phyloP scores from a whole-genome alignment of 805 yeast genomes.

The Lachancea nothofagi region DNA sequence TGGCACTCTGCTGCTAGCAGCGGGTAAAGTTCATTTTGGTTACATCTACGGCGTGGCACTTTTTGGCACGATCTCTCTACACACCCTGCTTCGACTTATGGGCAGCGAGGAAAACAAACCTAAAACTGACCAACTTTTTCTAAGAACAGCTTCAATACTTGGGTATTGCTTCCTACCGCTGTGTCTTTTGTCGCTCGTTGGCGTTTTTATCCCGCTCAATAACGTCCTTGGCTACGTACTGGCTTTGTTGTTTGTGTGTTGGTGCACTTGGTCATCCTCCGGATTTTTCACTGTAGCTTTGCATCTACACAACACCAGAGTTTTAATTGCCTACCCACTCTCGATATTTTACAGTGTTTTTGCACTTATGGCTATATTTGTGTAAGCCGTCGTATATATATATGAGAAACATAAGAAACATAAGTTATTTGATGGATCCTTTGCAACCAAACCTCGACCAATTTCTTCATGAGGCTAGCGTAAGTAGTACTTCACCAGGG shows the following conservation, averaged over 20 bases:
- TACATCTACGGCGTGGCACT: conserved; percentile 94
- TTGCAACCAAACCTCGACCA: too few relatives aligned
- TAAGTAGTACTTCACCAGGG: too few relatives aligned
- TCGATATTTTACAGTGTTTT: conserved; percentile 88
- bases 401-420: not conserved
- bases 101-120: conserved; percentile 42
- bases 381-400: conserved; percentile 17
- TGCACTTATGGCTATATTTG: conserved; percentile 93
- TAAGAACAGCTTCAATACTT: conserved; percentile 80
- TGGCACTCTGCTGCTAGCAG: conserved; percentile 72
- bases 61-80: conserved; percentile 82
- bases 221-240: conserved; percentile 66
- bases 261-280: conserved; percentile 93
- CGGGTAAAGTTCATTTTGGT: conserved; percentile 95
- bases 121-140: conserved; percentile 34
- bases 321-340: conserved; percentile 88
- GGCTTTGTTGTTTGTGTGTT: conserved; percentile 61
- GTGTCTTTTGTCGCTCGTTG: conserved; percentile 50
- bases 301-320: conserved; percentile 77
- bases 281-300: conserved; percentile 87
- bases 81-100: conserved; percentile 82
- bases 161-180: conserved; percentile 93
- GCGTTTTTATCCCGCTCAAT: conserved; percentile 73
- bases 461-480: too few relatives aligned
- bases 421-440: too few relatives aligned